phyloP scores from a whole-genome alignment of 1,284 basidiomycete genomes.

The Porodaedalea pini region DNA sequence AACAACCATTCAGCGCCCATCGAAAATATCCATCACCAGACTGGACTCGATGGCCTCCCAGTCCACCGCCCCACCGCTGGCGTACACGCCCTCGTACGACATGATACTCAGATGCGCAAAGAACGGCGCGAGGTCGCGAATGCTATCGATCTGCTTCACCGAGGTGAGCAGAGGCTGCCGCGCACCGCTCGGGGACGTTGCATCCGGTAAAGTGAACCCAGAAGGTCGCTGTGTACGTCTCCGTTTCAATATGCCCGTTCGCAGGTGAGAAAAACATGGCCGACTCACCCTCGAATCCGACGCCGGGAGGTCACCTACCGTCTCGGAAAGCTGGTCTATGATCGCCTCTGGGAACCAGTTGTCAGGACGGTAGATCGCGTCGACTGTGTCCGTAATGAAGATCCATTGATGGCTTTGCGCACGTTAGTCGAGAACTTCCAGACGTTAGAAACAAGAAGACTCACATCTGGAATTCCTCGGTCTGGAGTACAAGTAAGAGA shows the following conservation, averaged over 20 bases:
- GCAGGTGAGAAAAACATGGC: not conserved
- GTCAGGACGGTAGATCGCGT: constrained; percentile 87
- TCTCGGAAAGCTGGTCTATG: constrained; percentile 88
- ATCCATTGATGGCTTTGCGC: constrained; percentile 91
- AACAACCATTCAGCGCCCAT: constrained; percentile 41
- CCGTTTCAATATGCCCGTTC: not conserved
- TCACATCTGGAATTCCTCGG: constrained; percentile 97
- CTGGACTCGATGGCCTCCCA: constrained; percentile 83
- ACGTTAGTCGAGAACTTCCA: constrained; percentile 11
- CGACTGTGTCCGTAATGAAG: constrained; percentile 96
- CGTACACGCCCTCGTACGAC: constrained; percentile 87
- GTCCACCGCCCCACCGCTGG: constrained; percentile 73
- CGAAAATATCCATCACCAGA: constrained; percentile 85
- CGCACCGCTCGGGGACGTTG: constrained; percentile 37
- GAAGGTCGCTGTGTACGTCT: constrained; percentile 1
- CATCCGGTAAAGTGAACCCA: constrained; percentile 14
- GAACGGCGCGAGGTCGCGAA: constrained; percentile 81
- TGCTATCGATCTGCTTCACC: constrained; percentile 71
- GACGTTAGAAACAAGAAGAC: constrained; percentile 27
- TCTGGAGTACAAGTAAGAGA: constrained; percentile 86
- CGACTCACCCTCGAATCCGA: constrained; percentile 38
- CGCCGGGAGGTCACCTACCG: constrained; percentile 61
- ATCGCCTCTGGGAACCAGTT: constrained; percentile 83
- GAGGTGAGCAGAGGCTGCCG: constrained; percentile 71
- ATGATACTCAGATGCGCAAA: constrained; percentile 85